Percentiles rank a stretch among this genome's conserved stretches.
Conservation (phyloP, 345 rosid species). For the Aegle marmelos region DNA sequence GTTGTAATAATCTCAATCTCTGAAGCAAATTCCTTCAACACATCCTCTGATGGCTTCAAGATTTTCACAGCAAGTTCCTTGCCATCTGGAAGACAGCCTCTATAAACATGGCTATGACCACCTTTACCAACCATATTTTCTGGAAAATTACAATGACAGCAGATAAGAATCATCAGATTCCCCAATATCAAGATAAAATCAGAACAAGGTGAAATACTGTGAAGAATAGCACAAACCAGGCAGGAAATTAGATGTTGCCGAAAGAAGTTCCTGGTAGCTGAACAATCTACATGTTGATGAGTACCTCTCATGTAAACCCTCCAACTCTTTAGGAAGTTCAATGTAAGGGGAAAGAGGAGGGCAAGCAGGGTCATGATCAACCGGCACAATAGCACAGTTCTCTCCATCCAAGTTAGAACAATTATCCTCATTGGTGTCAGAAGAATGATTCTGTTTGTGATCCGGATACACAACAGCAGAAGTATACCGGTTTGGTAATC, state of each 20-base stretch:
- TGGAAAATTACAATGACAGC: conserved; percentile 34
- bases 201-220: conserved; percentile 10
- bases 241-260: conserved; percentile 64
- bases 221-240: conserved; percentile 47
- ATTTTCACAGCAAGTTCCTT: conserved; percentile 90
- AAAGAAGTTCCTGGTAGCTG: conserved; percentile 65
- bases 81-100: conserved; percentile 79
- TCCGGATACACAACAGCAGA: conserved; percentile 63
- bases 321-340: conserved; percentile 58
- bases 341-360: conserved; percentile 42
- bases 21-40: conserved; percentile 63
- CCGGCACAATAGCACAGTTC: conserved; percentile 47
- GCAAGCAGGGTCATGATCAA: conserved; percentile 30
- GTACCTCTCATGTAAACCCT: conserved; percentile 59
- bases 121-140: conserved; percentile 91
- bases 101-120: conserved; percentile 86
- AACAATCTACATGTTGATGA: conserved; percentile 83
- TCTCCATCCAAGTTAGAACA: conserved; percentile 49
- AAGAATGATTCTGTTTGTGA: conserved; percentile 40
- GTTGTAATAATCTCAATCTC: conserved; percentile 79
- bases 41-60: conserved; percentile 68
- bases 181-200: conserved; percentile 3
- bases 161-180: conserved; percentile 3
- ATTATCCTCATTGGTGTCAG: conserved; percentile 27
- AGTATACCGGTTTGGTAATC: conserved; percentile 53